phyloP scores from a whole-genome alignment of 345 rosid species.

The Mallotus nudiflorus region DNA sequence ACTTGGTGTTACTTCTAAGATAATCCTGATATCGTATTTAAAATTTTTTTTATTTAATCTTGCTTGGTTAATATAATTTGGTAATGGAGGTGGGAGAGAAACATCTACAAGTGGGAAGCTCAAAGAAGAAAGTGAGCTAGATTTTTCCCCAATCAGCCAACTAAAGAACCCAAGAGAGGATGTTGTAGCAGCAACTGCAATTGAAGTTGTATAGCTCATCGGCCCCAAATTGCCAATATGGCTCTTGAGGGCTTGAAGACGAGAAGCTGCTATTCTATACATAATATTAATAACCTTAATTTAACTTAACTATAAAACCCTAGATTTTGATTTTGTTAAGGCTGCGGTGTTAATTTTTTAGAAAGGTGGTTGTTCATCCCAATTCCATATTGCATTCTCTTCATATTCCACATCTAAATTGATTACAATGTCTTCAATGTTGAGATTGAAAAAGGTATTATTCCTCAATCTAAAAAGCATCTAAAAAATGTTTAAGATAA shows the following conservation, averaged over 20 bases:
- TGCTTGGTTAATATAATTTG: slow-evolving; percentile 68
- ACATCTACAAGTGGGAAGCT: slow-evolving; percentile 59
- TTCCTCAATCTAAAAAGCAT: too few species aligned
- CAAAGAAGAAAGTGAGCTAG: slow-evolving; percentile 51
- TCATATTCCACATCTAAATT: too few species aligned
- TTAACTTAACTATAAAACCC: background rate
- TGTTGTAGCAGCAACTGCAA: slow-evolving; percentile 46
- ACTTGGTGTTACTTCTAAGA: slow-evolving; percentile 56
- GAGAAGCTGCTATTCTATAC: slow-evolving; percentile 30
- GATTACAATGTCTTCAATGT: too few species aligned
- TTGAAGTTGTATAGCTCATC: slow-evolving; percentile 51
- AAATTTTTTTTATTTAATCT: slow-evolving; percentile 54
- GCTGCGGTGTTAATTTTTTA: slow-evolving; percentile 4
- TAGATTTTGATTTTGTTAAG: background rate
- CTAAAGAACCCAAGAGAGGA: slow-evolving; percentile 57
- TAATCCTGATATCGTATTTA: slow-evolving; percentile 69
- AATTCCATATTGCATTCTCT: too few species aligned
- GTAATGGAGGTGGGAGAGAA: slow-evolving; percentile 50
- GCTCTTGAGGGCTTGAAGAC: slow-evolving; percentile 43
- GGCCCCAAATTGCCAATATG: slow-evolving; percentile 41
- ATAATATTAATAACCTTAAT: slow-evolving; percentile 8
- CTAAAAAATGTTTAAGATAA: too few species aligned
- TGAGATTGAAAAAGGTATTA: too few species aligned
- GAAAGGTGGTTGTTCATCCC: slow-evolving; percentile 16
- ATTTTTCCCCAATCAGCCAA: slow-evolving; percentile 59